Percentiles rank a stretch among this genome's conserved stretches.
Conservation (phyloP, 257 asterid genomes). For the Orobanche coerulescens region DNA sequence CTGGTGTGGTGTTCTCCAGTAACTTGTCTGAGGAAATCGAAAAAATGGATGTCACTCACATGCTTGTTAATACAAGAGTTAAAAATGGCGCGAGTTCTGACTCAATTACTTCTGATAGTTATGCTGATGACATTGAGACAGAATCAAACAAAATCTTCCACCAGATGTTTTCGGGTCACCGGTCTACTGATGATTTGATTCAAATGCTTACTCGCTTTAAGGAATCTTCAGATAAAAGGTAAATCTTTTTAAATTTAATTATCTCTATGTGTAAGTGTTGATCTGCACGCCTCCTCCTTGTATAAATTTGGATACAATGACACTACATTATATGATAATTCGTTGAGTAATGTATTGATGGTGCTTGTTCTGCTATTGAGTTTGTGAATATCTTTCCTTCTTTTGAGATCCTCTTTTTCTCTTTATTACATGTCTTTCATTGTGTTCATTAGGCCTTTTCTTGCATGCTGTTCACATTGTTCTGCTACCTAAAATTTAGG, state of each 20-base stretch:
- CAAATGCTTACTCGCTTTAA: conserved; percentile 79
- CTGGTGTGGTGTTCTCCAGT: conserved; percentile 43
- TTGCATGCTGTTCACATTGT: background rate
- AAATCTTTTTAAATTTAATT: background rate
- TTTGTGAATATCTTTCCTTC: background rate
- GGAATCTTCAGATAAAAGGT: conserved; percentile 82
- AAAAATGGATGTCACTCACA: conserved; percentile 43
- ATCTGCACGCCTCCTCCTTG: background rate
- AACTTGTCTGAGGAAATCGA: conserved; percentile 69
- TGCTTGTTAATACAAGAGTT: conserved; percentile 48
- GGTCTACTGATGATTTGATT: conserved; percentile 59
- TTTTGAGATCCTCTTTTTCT: background rate
- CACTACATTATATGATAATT: conserved; percentile 4
- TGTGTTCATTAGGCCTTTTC: background rate
- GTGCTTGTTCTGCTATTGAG: background rate
- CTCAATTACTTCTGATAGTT: conserved; percentile 43
- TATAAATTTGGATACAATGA: background rate
- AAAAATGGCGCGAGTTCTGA: conserved; percentile 49
- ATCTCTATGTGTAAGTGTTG: background rate
- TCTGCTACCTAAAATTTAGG: background rate
- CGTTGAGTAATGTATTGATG: conserved; percentile 8
- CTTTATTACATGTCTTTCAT: background rate
- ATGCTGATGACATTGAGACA: conserved; percentile 68
- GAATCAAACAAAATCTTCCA: conserved; percentile 84
- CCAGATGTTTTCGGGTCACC: conserved; percentile 80